A percentile compares a stretch with the other conserved stretches of the same genome.
These are phyloP conservation scores for Ogataea ganodermae DNA, from an alignment of 805 yeast species.

Conservation along the genomic window DNA sequence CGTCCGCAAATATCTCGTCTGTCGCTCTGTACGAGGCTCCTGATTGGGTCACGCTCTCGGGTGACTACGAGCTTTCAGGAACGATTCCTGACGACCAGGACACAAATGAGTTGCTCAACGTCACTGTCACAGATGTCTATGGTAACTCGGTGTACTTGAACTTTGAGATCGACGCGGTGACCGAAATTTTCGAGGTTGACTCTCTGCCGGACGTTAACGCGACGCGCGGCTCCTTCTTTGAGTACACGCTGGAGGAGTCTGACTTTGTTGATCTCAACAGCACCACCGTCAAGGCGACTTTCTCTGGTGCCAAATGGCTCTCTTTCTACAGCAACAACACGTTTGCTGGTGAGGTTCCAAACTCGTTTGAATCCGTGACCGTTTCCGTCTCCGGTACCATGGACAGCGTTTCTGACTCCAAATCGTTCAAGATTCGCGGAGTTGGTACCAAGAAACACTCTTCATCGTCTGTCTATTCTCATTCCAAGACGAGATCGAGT, in stretches of 20 bases:
- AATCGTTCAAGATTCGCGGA: conserved; percentile 56
- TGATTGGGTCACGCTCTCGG: conserved; percentile 52
- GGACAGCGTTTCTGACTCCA: conserved; percentile 38
- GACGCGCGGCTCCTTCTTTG: conserved; percentile 61
- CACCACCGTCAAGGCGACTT: conserved; percentile 50
- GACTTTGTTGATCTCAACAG: conserved; percentile 56
- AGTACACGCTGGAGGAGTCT: conserved; percentile 53
- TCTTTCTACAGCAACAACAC: conserved; percentile 60
- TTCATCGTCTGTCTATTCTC: conserved; percentile 9
- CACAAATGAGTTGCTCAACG: conserved; percentile 45
- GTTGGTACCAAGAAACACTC: conserved; percentile 36
- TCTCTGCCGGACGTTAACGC: conserved; percentile 64
- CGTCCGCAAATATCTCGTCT: conserved; percentile 53
- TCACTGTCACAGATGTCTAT: conserved; percentile 58
- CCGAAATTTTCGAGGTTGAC: conserved; percentile 56
- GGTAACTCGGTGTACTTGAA: conserved; percentile 61
- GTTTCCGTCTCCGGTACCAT: conserved; percentile 46
- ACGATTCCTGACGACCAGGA: conserved; percentile 52
- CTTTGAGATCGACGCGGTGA: conserved; percentile 55
- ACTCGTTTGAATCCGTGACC: conserved; percentile 41
- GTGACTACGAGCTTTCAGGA: conserved; percentile 50
- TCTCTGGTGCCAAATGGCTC: conserved; percentile 61
- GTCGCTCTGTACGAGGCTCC: conserved; percentile 58
- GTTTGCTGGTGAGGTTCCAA: conserved; percentile 67
- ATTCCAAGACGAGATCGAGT: background rate